Conservation (phyloP, 306 rosid species). For the Parietaria judaica region DNA sequence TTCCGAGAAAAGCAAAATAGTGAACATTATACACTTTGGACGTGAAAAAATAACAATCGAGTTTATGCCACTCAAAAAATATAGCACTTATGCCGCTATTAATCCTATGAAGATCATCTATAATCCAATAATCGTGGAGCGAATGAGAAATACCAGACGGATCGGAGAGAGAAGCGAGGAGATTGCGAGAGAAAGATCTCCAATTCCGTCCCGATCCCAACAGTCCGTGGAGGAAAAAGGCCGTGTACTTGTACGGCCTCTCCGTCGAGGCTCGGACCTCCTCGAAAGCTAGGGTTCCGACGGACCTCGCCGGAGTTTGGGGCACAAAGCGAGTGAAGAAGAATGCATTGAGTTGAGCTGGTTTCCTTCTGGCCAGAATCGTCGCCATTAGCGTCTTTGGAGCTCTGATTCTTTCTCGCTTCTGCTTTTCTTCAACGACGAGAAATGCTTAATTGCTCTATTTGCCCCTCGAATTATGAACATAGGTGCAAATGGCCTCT, state of each 20-base stretch:
- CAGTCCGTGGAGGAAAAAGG: conserved; percentile 76
- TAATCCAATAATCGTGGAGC: background rate
- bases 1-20: too few species aligned
- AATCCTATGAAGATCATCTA: background rate
- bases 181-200: conserved; percentile 71
- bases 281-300: conserved; percentile 69
- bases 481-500: too few species aligned
- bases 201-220: conserved; percentile 78
- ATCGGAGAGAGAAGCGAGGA: conserved; percentile 46
- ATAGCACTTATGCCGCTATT: background rate
- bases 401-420: background rate
- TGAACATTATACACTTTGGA: too few species aligned
- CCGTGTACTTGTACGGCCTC: conserved; percentile 56
- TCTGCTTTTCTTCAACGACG: too few species aligned
- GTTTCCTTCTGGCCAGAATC: conserved; percentile 27
- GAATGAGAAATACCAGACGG: conserved; percentile 38
- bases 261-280: conserved; percentile 45
- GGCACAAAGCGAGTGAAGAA: conserved; percentile 37
- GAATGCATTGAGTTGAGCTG: conserved; percentile 6
- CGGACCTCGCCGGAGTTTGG: conserved; percentile 8
- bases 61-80: background rate
- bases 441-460: too few species aligned
- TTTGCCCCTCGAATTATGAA: too few species aligned
- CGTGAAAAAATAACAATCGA: too few species aligned
- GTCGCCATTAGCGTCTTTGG: conserved; percentile 38